Evolutionary conservation across 495 filamentous ascomycete genomes (phyloP).

Genomic region (Talaromyces stipitatus): DNA sequence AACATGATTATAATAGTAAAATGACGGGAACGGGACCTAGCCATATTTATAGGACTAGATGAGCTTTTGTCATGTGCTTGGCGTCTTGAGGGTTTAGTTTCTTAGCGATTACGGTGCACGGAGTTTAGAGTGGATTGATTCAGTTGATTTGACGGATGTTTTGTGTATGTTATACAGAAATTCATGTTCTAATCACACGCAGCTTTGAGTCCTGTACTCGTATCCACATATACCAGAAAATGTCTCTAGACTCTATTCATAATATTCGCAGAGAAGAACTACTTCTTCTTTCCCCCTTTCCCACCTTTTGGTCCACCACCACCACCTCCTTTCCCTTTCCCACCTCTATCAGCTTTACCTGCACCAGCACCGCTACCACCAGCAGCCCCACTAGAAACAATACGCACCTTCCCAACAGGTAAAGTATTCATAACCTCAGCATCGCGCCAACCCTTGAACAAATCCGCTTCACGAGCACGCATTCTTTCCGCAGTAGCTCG

Average conservation of each 20-base stretch:
- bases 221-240: background rate
- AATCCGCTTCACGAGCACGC: conserved; percentile 73
- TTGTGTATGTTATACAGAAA: background rate
- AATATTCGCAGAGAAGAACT: background rate
- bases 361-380: conserved; percentile 35
- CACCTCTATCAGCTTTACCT: conserved; percentile 35
- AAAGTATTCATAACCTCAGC: conserved; percentile 75
- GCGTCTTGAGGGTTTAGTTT: background rate
- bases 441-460: conserved; percentile 72
- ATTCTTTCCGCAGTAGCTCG: conserved; percentile 65
- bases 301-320: conserved; percentile 39
- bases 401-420: conserved; percentile 77
- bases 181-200: background rate
- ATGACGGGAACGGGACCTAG: background rate
- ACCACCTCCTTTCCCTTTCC: conserved; percentile 31
- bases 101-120: background rate
- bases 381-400: conserved; percentile 55
- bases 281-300: conserved; percentile 28
- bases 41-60: background rate
- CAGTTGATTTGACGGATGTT: background rate
- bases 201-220: background rate
- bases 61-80: background rate
- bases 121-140: background rate
- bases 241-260: no score
- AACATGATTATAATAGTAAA: conserved; percentile 19